phyloP scores from a whole-genome alignment of 495 filamentous ascomycete species.

The Antarctomyces pellizariae region DNA sequence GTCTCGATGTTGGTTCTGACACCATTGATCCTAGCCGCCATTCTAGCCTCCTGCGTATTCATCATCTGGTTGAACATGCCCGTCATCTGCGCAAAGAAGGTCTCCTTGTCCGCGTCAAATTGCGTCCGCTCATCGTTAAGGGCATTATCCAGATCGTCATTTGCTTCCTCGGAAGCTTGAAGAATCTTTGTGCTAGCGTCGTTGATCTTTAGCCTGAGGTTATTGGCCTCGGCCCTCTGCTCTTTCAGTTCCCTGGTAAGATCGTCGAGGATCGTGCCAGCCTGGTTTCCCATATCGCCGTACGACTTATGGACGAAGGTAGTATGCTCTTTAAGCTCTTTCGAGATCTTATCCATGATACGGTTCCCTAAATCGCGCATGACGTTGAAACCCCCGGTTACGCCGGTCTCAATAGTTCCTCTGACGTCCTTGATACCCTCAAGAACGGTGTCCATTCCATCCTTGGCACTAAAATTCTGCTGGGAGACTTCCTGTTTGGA shows the following conservation, averaged over 20 bases:
- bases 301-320: slow-evolving; percentile 80
- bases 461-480: slow-evolving; percentile 45
- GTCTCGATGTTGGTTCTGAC: slow-evolving; percentile 38
- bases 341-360: no score
- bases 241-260: slow-evolving; percentile 43
- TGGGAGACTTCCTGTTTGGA: slow-evolving; percentile 40
- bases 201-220: slow-evolving; percentile 43
- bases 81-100: slow-evolving; percentile 53
- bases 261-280: slow-evolving; percentile 65
- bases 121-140: slow-evolving; percentile 52
- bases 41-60: slow-evolving; percentile 46
- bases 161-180: slow-evolving; percentile 38
- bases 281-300: slow-evolving; percentile 64
- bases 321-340: no score
- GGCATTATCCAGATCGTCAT: slow-evolving; percentile 41
- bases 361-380: no score
- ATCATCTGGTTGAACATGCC: slow-evolving; percentile 48
- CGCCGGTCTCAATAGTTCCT: slow-evolving; percentile 63
- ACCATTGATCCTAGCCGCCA: slow-evolving; percentile 32
- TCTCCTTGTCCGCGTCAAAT: slow-evolving; percentile 49
- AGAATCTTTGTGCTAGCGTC: slow-evolving; percentile 39
- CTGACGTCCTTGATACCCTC: slow-evolving; percentile 79
- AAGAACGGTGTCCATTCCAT: slow-evolving; percentile 75
- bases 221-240: slow-evolving; percentile 60
- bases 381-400: no score